Evolutionary conservation across 805 yeast genomes (phyloP).

Genomic region (Zygosaccharomyces bailii): DNA sequence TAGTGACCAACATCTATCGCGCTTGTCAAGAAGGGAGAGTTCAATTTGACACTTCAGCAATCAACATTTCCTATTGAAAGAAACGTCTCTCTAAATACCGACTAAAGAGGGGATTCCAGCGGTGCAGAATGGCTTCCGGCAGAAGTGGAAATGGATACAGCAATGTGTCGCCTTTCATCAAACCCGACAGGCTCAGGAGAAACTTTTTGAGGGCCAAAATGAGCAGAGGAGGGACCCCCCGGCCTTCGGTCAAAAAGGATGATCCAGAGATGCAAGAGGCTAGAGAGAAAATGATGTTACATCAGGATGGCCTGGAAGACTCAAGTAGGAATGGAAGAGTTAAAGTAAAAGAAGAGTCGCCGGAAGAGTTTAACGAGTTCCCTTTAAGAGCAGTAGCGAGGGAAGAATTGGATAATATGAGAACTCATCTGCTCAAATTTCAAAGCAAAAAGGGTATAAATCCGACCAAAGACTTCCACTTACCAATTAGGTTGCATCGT

Average conservation of each 20-base stretch:
- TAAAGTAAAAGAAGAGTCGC: slow-evolving; percentile 25
- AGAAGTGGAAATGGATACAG: slow-evolving; percentile 20
- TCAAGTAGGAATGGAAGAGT: slow-evolving; percentile 5
- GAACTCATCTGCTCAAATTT: slow-evolving; percentile 79
- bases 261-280: slow-evolving; percentile 33
- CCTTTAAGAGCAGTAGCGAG: slow-evolving; percentile 65
- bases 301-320: slow-evolving; percentile 17
- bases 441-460: slow-evolving; percentile 70
- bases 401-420: slow-evolving; percentile 66
- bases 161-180: slow-evolving; percentile 36
- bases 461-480: slow-evolving; percentile 64
- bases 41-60: neutral
- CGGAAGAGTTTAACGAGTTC: slow-evolving; percentile 38
- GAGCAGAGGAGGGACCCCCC: slow-evolving; percentile 21
- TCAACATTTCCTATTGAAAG: neutral
- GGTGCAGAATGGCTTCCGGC: slow-evolving; percentile 9
- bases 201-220: slow-evolving; percentile 33
- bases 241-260: slow-evolving; percentile 32
- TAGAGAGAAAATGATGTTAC: slow-evolving; percentile 25
- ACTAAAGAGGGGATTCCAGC: neutral
- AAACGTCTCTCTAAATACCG: neutral
- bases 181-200: slow-evolving; percentile 36
- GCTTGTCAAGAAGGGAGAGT: slow-evolving; percentile 2
- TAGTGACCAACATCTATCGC: neutral
- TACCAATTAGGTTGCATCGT: slow-evolving; percentile 84